These are phyloP conservation scores for Metschnikowia vanudenii DNA, from an alignment of 805 yeast genomes.

Conservation along the genomic window DNA sequence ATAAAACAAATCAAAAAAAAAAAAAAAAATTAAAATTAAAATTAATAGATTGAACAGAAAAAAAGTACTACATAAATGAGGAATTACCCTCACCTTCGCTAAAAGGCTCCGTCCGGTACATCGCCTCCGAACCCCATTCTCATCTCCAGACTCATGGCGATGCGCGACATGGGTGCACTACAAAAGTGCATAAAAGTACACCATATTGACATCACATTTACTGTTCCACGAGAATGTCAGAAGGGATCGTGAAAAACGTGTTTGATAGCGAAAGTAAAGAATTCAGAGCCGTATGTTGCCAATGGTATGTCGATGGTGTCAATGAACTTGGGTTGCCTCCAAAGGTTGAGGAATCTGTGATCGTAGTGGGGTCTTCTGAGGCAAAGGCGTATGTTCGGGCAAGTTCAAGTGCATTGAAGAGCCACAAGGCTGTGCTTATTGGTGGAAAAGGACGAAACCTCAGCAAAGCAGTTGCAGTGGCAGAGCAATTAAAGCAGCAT, in stretches of 20 bases:
- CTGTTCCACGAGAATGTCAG: constrained; percentile 5
- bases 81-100: background rate
- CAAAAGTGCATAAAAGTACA: too few species aligned
- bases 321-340: constrained; percentile 4
- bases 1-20: too few species aligned
- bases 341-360: constrained; percentile 14
- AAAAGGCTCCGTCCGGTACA: constrained; percentile 1
- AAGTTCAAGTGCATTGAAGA: constrained; percentile 10
- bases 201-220: background rate
- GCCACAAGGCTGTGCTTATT: constrained; percentile 15
- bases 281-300: constrained; percentile 7
- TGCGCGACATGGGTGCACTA: background rate
- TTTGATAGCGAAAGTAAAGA: constrained; percentile 6
- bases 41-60: background rate
- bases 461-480: constrained; percentile 22
- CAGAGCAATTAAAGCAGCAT: constrained; percentile 22
- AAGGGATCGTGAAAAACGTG: constrained; percentile 10
- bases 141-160: background rate
- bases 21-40: too few species aligned
- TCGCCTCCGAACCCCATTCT: background rate
- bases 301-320: constrained; percentile 7
- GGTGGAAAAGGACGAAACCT: constrained; percentile 21
- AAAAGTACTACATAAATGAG: background rate
- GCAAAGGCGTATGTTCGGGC: constrained; percentile 19
- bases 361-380: constrained; percentile 19